Base-by-base conservation (phyloP, 2,329 filamentous ascomycete species). In the Fusarium sp. region DNA sequence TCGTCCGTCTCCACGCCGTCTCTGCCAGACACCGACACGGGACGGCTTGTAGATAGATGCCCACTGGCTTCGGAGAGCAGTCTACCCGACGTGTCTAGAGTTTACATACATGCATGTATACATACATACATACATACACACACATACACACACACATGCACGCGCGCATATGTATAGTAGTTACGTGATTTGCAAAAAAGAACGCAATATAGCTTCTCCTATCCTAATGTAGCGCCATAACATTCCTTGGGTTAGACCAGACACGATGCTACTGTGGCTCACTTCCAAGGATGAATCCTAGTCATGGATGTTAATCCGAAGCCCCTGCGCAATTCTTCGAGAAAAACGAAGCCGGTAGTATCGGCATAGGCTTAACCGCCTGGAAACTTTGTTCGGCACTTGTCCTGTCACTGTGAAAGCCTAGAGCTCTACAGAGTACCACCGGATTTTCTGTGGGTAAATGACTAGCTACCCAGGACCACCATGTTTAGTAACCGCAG, bases 351-450 rank as follows among this genome's bases (percentile, higher is more conserved):
- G 51, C 26, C 66, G 65, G 67, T 65, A 70, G 65, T 59, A 70
- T 65, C 67, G 59, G 67, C 65, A 70, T 65, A 51, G 53, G 45
- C 41, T 53, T 65, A 65, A 70, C 65, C 53, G 59, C 66, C 65
- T 70, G 54, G 59, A 70, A 70, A 60, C 66, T 69, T 56, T 65
- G 58, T 65, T 69, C 66, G 66, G 66, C 65, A 69, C 58, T 69
- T 69, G 65, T 64, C 36, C 65, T 69, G 63, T 64, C 50, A 57
- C 61, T 51, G 33, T 39, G 50, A 65, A 51, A 57, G 54, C 30
- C 31, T 48, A n/a, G 24, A 57, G 54, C 54, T 57, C 39, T 56
- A 18, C n/a, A n/a, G n/a, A n/a, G n/a, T n/a, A n/a, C 41, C 53
- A 33, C 45, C 28, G 26, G 28, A 56, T 22, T 56, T 56, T 30